Evolutionary conservation across 2,329 filamentous ascomycete genomes (phyloP).

Genomic region (Colletotrichum liriopes): DNA sequence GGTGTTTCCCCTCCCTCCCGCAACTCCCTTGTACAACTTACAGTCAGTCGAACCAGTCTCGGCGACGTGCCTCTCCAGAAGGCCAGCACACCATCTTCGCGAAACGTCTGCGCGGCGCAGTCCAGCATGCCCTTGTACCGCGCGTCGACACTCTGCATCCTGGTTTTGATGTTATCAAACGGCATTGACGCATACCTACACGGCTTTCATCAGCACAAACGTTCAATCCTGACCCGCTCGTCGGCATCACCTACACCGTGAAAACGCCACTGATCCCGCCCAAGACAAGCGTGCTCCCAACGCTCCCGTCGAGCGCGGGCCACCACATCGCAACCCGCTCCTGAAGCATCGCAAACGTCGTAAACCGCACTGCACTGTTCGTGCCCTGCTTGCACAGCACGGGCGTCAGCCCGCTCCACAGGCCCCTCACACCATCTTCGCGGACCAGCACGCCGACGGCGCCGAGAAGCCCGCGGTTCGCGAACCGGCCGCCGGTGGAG

Average conservation of each 20-base stretch:
- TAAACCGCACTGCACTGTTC: slow-evolving; percentile 37
- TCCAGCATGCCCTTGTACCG: slow-evolving; percentile 30
- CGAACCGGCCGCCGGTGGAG: neutral
- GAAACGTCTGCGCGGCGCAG: slow-evolving; percentile 22
- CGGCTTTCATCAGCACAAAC: neutral
- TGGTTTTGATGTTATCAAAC: slow-evolving; percentile 36
- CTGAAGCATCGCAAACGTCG: slow-evolving; percentile 26
- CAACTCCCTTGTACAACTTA: neutral
- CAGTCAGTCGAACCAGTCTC: slow-evolving; percentile 24
- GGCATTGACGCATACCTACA: slow-evolving; percentile 25
- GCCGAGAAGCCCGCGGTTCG: slow-evolving; percentile 7
- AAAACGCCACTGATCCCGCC: slow-evolving; percentile 28
- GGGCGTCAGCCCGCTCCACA: slow-evolving; percentile 20
- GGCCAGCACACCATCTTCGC: slow-evolving; percentile 16
- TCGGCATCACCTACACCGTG: slow-evolving; percentile 16
- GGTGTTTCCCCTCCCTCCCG: too few species aligned
- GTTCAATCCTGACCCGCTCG: neutral
- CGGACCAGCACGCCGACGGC: slow-evolving; percentile 18
- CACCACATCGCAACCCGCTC: slow-evolving; percentile 16
- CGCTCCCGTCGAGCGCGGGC: slow-evolving; percentile 13
- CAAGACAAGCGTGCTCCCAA: slow-evolving; percentile 20
- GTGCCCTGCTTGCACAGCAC: slow-evolving; percentile 27
- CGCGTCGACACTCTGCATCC: slow-evolving; percentile 24
- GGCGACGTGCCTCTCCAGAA: slow-evolving; percentile 35
- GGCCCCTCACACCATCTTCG: slow-evolving; percentile 17